Base-by-base conservation (phyloP, 345 rosid genomes). In the Chamaenerion angustifolium region DNA sequence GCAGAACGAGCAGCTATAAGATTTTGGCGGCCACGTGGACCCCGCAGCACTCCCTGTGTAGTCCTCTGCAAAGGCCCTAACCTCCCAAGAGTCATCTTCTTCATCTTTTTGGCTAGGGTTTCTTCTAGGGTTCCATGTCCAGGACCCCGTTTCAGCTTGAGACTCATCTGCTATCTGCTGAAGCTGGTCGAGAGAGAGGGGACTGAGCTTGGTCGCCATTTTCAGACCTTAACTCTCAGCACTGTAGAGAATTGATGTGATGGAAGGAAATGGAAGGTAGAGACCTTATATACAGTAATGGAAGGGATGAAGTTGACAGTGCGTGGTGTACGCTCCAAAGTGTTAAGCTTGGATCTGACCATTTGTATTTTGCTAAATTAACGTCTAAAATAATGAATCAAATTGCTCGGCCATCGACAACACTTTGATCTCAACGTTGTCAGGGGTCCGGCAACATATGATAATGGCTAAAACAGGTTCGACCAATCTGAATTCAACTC, bases 11-110 rank as follows among this genome's bases (percentile, higher is more conserved):
- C 98, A 90, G 50, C 88, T 75, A 59, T 90, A 90, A 45, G 86
- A 86, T 75, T 92, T 71, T 0, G 98, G 98, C 6, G 98, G 98
- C 95, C 95, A 90, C 46, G 98, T 86, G 41, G 90, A 74, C 45
- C 97, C 95, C 76, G 79, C 65, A 49, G 69, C 54, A 64, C 71
- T 80, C 12, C 77, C 78, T 8, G 88, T 82, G 63, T 50, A 50
- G 19, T 90, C 98, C 55, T 85, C 86, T 16, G 77, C 86, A 42
- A 85, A 89, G 48, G 97, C 97, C 59, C 70, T 70, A 12, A 83
- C 95, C 70, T 90, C 95, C 98, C 98, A 90, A 8, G 95, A 86
- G 46, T 53, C 58, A 42, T 86, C 98, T 11, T 10, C 56, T 79
- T 89, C 37, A 0, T 80, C 88, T 27, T 76, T 76, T 11, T 66